Percentiles rank a stretch among this genome's conserved stretches.
These are phyloP conservation scores for Coffea canephora DNA, from an alignment of 257 asterid species.

Conservation along the genomic window DNA sequence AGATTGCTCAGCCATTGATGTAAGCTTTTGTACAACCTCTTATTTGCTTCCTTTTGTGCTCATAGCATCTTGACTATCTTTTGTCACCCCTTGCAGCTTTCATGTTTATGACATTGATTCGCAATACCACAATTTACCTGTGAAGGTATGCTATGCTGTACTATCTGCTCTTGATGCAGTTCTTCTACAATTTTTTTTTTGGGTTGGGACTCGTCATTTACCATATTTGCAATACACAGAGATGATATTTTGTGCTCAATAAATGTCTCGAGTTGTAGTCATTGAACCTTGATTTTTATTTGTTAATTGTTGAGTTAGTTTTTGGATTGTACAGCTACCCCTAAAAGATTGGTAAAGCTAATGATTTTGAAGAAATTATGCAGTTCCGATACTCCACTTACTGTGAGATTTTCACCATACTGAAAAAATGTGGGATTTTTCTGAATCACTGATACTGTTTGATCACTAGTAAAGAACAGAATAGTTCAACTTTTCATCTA, in stretches of 20 bases:
- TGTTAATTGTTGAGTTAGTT: background rate
- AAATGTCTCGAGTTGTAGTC: background rate
- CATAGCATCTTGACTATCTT: conserved; percentile 1
- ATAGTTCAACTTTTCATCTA: background rate
- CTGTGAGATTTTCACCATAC: background rate
- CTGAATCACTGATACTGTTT: background rate
- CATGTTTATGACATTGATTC: conserved; percentile 75
- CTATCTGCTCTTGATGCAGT: background rate
- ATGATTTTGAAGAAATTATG: background rate
- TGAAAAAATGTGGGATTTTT: background rate
- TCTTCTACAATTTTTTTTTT: background rate
- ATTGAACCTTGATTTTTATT: background rate
- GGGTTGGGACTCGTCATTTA: background rate
- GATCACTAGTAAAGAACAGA: background rate
- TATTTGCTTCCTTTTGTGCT: background rate
- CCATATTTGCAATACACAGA: background rate
- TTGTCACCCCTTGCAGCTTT: conserved; percentile 47
- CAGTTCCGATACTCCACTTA: background rate
- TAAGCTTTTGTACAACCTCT: conserved; percentile 28
- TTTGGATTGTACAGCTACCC: background rate
- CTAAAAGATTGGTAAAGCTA: background rate
- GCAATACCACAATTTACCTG: conserved; percentile 56
- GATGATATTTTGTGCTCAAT: background rate
- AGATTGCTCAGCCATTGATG: conserved; percentile 68
- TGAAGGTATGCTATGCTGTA: conserved; percentile 50